Conservation (phyloP, 768 basidiomycete genomes). For the Butyriboletus loyo region DNA sequence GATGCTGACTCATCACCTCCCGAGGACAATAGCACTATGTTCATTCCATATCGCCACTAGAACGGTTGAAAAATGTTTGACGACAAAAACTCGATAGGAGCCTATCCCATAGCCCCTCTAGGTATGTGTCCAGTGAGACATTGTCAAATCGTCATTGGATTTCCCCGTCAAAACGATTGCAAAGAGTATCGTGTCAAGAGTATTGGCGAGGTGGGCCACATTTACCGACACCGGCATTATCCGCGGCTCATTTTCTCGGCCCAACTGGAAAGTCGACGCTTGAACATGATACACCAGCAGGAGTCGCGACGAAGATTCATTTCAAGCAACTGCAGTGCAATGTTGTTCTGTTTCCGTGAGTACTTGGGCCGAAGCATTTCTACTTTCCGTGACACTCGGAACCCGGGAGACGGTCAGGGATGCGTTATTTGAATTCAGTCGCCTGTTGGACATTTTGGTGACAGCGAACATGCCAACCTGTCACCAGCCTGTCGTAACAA, state of each 20-base stretch:
- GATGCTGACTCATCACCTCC: neutral
- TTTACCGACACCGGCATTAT: too few species aligned
- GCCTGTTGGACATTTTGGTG: neutral
- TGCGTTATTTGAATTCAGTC: neutral
- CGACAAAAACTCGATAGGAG: too few species aligned
- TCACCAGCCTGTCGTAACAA: slow-evolving; percentile 2
- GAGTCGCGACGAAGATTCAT: too few species aligned
- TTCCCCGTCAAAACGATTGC: neutral
- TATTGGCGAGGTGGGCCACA: too few species aligned
- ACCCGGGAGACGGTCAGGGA: neutral
- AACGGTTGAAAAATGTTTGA: neutral
- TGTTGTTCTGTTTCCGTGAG: neutral
- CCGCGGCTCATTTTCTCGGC: neutral
- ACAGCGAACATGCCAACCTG: neutral
- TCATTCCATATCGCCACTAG: too few species aligned
- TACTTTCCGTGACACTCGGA: neutral
- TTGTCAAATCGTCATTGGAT: neutral
- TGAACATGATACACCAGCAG: neutral
- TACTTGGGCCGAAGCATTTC: neutral
- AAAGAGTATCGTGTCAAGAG: too few species aligned
- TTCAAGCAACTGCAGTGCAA: neutral
- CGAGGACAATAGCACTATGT: too few species aligned
- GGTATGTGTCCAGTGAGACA: neutral
- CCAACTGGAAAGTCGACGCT: neutral
- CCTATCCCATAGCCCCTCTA: neutral